These are phyloP conservation scores for Catunica adiposa DNA, from an alignment of 2,329 filamentous ascomycete species.

Conservation along the genomic window DNA sequence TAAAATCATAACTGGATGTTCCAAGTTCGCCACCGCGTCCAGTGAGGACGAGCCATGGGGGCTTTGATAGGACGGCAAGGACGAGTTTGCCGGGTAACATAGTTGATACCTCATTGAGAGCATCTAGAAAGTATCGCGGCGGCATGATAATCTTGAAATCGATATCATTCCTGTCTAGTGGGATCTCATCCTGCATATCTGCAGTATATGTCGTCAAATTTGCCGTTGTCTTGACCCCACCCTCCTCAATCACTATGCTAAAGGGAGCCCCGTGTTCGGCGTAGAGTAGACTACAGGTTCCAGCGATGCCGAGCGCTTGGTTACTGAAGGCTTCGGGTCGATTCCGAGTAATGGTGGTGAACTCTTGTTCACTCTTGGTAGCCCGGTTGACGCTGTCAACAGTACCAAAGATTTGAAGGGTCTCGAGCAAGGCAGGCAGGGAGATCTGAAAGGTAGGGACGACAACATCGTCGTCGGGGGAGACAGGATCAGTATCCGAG, in stretches of 20 bases:
- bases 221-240: constrained; percentile 74
- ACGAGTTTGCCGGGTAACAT: constrained; percentile 59
- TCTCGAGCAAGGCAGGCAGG: constrained; percentile 74
- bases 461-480: not conserved
- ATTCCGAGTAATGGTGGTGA: constrained; percentile 44
- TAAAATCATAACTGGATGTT: constrained; percentile 49
- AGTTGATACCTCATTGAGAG: constrained; percentile 49
- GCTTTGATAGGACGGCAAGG: constrained; percentile 44
- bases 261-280: constrained; percentile 57
- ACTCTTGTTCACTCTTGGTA: constrained; percentile 43
- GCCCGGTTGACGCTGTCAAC: constrained; percentile 47
- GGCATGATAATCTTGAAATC: constrained; percentile 93
- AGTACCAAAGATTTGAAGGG: constrained; percentile 88
- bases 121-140: constrained; percentile 53
- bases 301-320: constrained; percentile 65
- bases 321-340: constrained; percentile 66
- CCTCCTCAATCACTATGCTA: constrained; percentile 71
- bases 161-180: constrained; percentile 65
- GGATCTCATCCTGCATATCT: constrained; percentile 62
- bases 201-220: constrained; percentile 78
- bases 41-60: constrained; percentile 60
- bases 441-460: constrained; percentile 73
- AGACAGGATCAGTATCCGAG: constrained; percentile 24
- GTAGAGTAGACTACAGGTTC: constrained; percentile 75
- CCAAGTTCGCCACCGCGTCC: constrained; percentile 41